Conservation (phyloP, 805 yeast genomes). For the Starmerella vitae region DNA sequence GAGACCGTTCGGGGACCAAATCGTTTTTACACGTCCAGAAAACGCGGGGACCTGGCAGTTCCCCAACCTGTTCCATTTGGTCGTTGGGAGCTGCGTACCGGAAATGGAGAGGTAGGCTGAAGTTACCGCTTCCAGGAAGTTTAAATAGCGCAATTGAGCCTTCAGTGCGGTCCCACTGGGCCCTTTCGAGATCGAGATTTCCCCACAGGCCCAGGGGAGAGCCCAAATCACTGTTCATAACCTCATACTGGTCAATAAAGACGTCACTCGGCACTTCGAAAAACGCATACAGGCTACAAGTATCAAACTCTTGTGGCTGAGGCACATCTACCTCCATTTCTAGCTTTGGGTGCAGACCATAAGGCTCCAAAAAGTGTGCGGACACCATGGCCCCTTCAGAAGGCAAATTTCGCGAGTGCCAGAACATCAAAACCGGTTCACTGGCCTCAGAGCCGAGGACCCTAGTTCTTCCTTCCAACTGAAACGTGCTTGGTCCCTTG, state of each 20-base stretch:
- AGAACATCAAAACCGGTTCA: constrained; percentile 17
- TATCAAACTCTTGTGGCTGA: constrained; percentile 13
- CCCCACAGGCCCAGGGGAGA: constrained; percentile 36
- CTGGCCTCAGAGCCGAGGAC: constrained; percentile 9
- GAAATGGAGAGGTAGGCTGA: constrained; percentile 37
- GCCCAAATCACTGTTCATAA: constrained; percentile 26
- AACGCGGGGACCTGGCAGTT: constrained; percentile 31
- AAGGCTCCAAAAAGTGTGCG: constrained; percentile 11
- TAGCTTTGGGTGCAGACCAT: constrained; percentile 22
- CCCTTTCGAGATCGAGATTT: constrained; percentile 44
- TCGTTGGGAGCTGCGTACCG: constrained; percentile 36
- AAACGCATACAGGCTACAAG: constrained; percentile 35
- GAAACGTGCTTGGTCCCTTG: constrained; percentile 1
- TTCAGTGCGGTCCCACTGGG: constrained; percentile 35
- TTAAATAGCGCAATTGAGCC: constrained; percentile 36
- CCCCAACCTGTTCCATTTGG: constrained; percentile 16
- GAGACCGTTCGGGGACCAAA: constrained; percentile 15
- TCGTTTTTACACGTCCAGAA: constrained; percentile 40
- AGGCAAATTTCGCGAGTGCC: constrained; percentile 12
- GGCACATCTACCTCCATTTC: constrained; percentile 2
- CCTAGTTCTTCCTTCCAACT: constrained; percentile 14
- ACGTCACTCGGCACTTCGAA: constrained; percentile 34
- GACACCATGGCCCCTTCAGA: neutral
- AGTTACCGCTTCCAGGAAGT: constrained; percentile 16
- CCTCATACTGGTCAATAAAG: constrained; percentile 45